Evolutionary conservation across 768 basidiomycete species (phyloP).

Genomic region (Ramaria rubella): DNA sequence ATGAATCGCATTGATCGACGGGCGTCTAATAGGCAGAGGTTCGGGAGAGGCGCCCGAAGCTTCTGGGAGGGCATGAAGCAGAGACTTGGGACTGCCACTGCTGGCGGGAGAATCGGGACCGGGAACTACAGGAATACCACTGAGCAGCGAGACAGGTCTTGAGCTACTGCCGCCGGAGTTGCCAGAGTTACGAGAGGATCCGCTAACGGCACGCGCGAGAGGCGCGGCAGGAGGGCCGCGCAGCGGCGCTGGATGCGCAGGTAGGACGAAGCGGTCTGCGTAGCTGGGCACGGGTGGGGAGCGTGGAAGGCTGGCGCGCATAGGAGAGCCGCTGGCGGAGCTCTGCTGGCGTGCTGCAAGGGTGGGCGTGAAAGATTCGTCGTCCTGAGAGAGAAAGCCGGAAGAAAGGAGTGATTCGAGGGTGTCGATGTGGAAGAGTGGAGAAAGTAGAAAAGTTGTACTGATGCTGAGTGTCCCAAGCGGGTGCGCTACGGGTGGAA

Average conservation of each 20-base stretch:
- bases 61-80: neutral
- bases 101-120: slow-evolving; percentile 14
- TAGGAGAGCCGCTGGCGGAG: slow-evolving; percentile 42
- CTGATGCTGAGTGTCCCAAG: slow-evolving; percentile 57
- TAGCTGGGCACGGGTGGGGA: slow-evolving; percentile 26
- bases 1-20: slow-evolving; percentile 35
- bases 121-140: neutral
- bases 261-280: slow-evolving; percentile 9
- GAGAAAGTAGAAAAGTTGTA: slow-evolving; percentile 56
- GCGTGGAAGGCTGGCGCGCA: slow-evolving; percentile 39
- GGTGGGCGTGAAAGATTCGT: slow-evolving; percentile 69
- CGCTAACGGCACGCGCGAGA: neutral
- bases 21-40: slow-evolving; percentile 39
- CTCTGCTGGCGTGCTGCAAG: slow-evolving; percentile 58
- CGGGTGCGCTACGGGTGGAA: slow-evolving; percentile 64
- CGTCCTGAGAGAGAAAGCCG: slow-evolving; percentile 55
- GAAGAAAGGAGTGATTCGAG: slow-evolving; percentile 71
- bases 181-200: neutral
- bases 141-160: slow-evolving; percentile 4
- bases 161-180: neutral
- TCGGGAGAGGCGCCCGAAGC: slow-evolving; percentile 30
- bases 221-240: neutral
- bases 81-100: neutral
- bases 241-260: neutral
- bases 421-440: slow-evolving; percentile 69